Evolutionary conservation across 2,329 filamentous ascomycete species (phyloP).

Genomic region (Calonectria hawksworthii): DNA sequence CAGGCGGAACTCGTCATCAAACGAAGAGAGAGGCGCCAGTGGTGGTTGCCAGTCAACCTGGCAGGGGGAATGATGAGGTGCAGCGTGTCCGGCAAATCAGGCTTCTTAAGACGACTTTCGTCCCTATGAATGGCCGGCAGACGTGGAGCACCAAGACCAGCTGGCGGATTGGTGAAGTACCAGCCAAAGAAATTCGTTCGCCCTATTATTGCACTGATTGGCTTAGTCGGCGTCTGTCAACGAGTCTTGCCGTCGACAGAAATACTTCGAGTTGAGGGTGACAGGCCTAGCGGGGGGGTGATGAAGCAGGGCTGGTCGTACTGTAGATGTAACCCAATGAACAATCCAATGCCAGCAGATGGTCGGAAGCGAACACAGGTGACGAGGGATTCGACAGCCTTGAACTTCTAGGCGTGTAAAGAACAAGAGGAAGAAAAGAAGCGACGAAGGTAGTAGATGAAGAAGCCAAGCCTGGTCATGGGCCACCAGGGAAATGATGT

Average conservation of each 20-base stretch:
- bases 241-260: slow-evolving; percentile 30
- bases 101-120: slow-evolving; percentile 33
- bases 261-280: slow-evolving; percentile 30
- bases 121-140: slow-evolving; percentile 43
- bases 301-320: slow-evolving; percentile 25
- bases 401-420: slow-evolving; percentile 32
- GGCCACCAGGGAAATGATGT: slow-evolving; percentile 41
- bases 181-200: slow-evolving; percentile 39
- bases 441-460: slow-evolving; percentile 38
- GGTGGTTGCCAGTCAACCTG: slow-evolving; percentile 32
- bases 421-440: slow-evolving; percentile 32
- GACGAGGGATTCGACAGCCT: slow-evolving; percentile 25
- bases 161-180: slow-evolving; percentile 32
- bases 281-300: slow-evolving; percentile 26
- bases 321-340: slow-evolving; percentile 27
- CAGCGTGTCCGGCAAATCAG: slow-evolving; percentile 44
- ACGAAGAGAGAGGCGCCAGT: slow-evolving; percentile 35
- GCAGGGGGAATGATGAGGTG: slow-evolving; percentile 40
- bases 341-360: slow-evolving; percentile 27
- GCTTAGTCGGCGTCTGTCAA: slow-evolving; percentile 34
- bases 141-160: slow-evolving; percentile 34
- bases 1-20: slow-evolving; percentile 36
- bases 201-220: slow-evolving; percentile 41
- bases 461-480: slow-evolving; percentile 33
- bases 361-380: slow-evolving; percentile 29